phyloP scores from a whole-genome alignment of 164 flowering plant genomes.

The Aristolochia fimbriata region DNA sequence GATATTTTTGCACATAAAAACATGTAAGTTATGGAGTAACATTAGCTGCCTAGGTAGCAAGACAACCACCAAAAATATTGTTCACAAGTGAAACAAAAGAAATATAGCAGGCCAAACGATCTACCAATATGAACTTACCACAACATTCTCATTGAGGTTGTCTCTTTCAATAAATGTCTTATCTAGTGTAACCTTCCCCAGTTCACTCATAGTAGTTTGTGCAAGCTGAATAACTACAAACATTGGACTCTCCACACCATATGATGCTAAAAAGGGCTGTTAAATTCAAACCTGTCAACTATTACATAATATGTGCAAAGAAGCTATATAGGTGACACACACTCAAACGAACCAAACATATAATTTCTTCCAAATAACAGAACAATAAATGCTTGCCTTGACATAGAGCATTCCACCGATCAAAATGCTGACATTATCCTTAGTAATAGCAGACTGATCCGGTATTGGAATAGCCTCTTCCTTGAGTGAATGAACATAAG shows the following conservation, averaged over 20 bases:
- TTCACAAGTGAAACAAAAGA: neutral
- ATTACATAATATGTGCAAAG: neutral
- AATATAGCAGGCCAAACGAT: too few relatives aligned
- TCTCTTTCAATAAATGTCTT: constrained; percentile 90
- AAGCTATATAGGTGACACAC: neutral
- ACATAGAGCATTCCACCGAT: constrained; percentile 84
- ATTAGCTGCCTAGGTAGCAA: neutral
- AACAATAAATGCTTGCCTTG: constrained; percentile 32
- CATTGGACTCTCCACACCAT: constrained; percentile 86
- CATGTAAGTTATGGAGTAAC: neutral
- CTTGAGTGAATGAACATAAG: constrained; percentile 85
- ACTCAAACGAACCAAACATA: neutral
- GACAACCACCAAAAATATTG: neutral
- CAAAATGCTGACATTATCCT: constrained; percentile 80
- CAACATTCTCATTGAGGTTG: constrained; percentile 75
- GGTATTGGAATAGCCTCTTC: constrained; percentile 86
- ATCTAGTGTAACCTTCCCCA: constrained; percentile 89
- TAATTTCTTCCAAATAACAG: neutral
- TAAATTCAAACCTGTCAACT: neutral
- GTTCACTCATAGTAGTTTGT: constrained; percentile 92
- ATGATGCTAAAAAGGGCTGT: constrained; percentile 77
- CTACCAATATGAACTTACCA: constrained; percentile 31
- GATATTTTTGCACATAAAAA: too few relatives aligned
- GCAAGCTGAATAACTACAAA: constrained; percentile 88
- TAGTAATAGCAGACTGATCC: constrained; percentile 84